These are phyloP conservation scores for Blechomonas ayalai DNA, from an alignment of 208 protist species.

Conservation along the genomic window DNA sequence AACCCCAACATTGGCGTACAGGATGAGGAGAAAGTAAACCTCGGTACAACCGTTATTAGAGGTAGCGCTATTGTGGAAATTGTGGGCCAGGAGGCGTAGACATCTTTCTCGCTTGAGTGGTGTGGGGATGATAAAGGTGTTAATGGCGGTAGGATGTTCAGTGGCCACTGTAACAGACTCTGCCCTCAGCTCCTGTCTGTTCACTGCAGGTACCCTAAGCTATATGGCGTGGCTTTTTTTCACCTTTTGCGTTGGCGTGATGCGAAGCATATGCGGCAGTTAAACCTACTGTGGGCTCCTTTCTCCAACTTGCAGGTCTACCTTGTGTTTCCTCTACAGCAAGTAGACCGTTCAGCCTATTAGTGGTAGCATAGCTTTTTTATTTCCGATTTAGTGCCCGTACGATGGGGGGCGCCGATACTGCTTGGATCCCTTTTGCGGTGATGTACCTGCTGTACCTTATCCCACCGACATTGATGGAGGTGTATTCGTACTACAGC, in stretches of 20 bases:
- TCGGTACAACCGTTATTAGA: conserved; percentile 87
- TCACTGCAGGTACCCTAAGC: no score
- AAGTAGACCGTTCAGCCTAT: no score
- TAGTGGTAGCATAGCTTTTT: no score
- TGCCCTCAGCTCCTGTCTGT: no score
- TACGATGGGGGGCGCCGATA: conserved; percentile 68
- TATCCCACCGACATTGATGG: conserved; percentile 86
- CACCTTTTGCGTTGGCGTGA: no score
- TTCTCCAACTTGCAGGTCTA: no score
- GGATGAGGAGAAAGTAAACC: conserved; percentile 60
- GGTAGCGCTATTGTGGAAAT: conserved; percentile 90
- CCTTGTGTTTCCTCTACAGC: no score
- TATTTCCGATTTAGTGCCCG: no score
- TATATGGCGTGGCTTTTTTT: no score
- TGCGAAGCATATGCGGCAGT: no score
- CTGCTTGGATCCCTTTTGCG: conserved; percentile 76
- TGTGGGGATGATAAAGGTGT: conserved; percentile 2
- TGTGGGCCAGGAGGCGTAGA: conserved; percentile 64
- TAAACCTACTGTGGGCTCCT: no score
- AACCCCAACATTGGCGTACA: conserved; percentile 35
- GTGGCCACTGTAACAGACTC: neutral
- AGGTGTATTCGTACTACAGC: conserved; percentile 88
- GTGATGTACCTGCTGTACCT: conserved; percentile 86
- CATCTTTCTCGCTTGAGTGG: neutral
- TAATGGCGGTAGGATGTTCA: no score